These are phyloP conservation scores for Striga hermonthica DNA, from an alignment of 305 asterid genomes.

Conservation along the genomic window DNA sequence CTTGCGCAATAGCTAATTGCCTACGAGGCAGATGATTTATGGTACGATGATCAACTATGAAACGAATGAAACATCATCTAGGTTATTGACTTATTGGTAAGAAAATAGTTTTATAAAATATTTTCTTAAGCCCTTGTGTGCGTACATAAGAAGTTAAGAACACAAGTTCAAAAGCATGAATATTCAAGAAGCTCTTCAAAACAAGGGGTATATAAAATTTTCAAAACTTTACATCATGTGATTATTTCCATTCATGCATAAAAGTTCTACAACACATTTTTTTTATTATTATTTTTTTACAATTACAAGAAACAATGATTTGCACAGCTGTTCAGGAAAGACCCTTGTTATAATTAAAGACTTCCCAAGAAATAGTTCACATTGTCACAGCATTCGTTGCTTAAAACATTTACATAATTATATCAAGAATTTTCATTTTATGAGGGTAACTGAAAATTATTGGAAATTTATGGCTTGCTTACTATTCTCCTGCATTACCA, in stretches of 20 bases:
- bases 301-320: background rate
- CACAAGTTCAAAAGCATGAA: background rate
- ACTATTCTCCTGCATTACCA: conserved; percentile 8
- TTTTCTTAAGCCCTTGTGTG: background rate
- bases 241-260: background rate
- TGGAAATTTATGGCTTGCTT: conserved; percentile 8
- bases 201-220: background rate
- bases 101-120: background rate
- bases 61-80: background rate
- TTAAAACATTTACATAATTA: conserved; percentile 13
- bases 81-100: background rate
- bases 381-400: background rate
- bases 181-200: conserved; percentile 5
- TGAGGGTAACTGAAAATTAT: conserved; percentile 10
- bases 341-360: background rate
- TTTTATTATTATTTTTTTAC: background rate
- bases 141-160: conserved; percentile 2
- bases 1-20: conserved; percentile 17
- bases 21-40: conserved; percentile 6
- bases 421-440: background rate
- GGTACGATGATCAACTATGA: conserved; percentile 16
- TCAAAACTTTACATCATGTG: background rate
- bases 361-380: background rate
- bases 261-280: background rate
- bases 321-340: conserved; percentile 1